phyloP scores from a whole-genome alignment of 2,329 filamentous ascomycete species.

The Lachnellula willkommii region DNA sequence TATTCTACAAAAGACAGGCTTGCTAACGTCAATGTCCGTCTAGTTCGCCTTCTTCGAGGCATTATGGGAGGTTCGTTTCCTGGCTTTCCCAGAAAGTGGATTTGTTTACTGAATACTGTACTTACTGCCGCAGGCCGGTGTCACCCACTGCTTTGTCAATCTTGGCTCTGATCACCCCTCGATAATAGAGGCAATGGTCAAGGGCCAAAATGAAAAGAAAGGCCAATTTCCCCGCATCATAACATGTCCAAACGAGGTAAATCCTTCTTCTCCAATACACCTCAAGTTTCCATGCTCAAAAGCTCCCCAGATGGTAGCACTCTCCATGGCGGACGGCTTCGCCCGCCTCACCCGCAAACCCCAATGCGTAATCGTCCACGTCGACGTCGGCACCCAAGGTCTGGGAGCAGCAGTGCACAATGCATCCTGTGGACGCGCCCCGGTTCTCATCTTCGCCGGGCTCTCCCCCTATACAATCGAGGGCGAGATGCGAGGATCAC shows the following conservation, averaged over 20 bases:
- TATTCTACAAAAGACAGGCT: background rate
- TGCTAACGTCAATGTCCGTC: background rate
- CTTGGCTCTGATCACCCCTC: slow-evolving; percentile 59
- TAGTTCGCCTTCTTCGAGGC: slow-evolving; percentile 66
- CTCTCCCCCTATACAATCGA: slow-evolving; percentile 68
- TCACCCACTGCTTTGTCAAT: slow-evolving; percentile 54
- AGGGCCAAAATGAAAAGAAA: slow-evolving; percentile 61
- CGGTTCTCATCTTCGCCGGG: slow-evolving; percentile 67
- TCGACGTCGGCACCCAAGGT: slow-evolving; percentile 73
- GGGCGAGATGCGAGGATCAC: slow-evolving; percentile 62
- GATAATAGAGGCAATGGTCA: slow-evolving; percentile 69
- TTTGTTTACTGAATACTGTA: background rate
- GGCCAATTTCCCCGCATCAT: slow-evolving; percentile 60
- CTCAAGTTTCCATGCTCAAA: background rate
- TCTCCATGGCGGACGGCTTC: slow-evolving; percentile 73
- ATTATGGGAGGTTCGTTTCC: slow-evolving; percentile 50
- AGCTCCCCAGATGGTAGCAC: slow-evolving; percentile 57
- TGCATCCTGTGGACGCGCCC: slow-evolving; percentile 62
- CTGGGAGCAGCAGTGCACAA: slow-evolving; percentile 64
- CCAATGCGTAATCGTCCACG: slow-evolving; percentile 62
- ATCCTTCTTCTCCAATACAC: slow-evolving; percentile 3
- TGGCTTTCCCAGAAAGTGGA: background rate
- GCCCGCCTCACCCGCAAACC: slow-evolving; percentile 61
- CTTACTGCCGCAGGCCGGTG: slow-evolving; percentile 35
- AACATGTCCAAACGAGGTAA: slow-evolving; percentile 66